Conservation (phyloP, 179 eudicot species). For the Vitellaria paradoxa region DNA sequence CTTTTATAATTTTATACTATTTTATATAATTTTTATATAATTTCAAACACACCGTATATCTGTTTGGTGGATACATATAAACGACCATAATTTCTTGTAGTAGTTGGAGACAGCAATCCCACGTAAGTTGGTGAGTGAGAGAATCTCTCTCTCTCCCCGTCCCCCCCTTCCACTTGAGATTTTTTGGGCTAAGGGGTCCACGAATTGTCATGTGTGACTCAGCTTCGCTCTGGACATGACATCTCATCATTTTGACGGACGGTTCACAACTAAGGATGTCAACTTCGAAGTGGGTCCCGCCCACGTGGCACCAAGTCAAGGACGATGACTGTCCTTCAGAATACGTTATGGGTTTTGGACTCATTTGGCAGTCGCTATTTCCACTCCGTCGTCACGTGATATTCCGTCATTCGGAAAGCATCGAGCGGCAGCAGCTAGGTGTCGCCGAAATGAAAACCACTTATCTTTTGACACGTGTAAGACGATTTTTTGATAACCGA, state of each 20-base stretch:
- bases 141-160: not conserved
- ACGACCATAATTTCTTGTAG: too few relatives aligned
- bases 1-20: too few relatives aligned
- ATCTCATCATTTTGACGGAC: not conserved
- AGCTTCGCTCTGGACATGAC: constrained; percentile 22
- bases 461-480: too few relatives aligned
- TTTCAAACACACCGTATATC: too few relatives aligned
- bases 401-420: not conserved
- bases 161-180: not conserved
- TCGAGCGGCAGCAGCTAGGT: not conserved
- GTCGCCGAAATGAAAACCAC: too few relatives aligned
- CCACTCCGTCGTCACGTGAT: constrained; percentile 5
- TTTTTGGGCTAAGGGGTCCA: constrained; percentile 22
- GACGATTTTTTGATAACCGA: too few relatives aligned
- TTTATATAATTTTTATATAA: too few relatives aligned
- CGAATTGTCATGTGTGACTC: constrained; percentile 24
- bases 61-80: too few relatives aligned
- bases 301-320: constrained; percentile 33
- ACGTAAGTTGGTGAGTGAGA: too few relatives aligned
- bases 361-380: not conserved
- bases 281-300: constrained; percentile 22
- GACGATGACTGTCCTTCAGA: not conserved
- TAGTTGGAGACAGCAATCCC: too few relatives aligned
- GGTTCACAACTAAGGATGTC: not conserved
- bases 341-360: not conserved